Conservation (phyloP, 1,284 basidiomycete species). For the Ceratobasidium sp. region DNA sequence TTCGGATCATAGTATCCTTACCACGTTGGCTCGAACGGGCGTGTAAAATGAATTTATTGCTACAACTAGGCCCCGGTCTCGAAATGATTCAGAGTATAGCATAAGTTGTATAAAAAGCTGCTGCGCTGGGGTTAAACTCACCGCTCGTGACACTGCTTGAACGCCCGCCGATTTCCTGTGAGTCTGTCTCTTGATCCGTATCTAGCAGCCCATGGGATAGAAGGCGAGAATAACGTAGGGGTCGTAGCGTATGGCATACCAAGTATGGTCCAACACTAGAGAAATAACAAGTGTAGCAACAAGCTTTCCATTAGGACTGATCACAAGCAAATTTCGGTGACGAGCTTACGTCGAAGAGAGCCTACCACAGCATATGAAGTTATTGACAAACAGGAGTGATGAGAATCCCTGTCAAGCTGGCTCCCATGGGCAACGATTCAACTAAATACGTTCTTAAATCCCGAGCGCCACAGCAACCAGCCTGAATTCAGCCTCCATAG, state of each 20-base stretch:
- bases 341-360: slow-evolving; percentile 19
- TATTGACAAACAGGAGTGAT: not conserved
- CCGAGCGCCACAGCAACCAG: not conserved
- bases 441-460: not conserved
- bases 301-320: too few relatives aligned
- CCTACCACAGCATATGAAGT: not conserved
- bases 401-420: not conserved
- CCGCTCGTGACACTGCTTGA: too few relatives aligned
- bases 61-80: too few relatives aligned
- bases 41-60: not conserved
- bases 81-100: too few relatives aligned
- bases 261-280: slow-evolving; percentile 21
- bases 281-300: not conserved
- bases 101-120: too few relatives aligned
- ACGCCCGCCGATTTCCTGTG: not conserved
- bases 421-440: slow-evolving; percentile 1
- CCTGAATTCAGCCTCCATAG: not conserved
- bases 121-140: too few relatives aligned
- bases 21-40: not conserved
- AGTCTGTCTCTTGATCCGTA: not conserved
- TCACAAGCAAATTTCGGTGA: not conserved
- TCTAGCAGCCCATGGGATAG: not conserved
- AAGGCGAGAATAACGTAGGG: not conserved
- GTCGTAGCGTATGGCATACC: not conserved
- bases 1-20: too few relatives aligned